Evolutionary conservation across 495 filamentous ascomycete species (phyloP), one percentile per base, ranked within the genome.

Genomic region (Penicillium lagena): DNA sequence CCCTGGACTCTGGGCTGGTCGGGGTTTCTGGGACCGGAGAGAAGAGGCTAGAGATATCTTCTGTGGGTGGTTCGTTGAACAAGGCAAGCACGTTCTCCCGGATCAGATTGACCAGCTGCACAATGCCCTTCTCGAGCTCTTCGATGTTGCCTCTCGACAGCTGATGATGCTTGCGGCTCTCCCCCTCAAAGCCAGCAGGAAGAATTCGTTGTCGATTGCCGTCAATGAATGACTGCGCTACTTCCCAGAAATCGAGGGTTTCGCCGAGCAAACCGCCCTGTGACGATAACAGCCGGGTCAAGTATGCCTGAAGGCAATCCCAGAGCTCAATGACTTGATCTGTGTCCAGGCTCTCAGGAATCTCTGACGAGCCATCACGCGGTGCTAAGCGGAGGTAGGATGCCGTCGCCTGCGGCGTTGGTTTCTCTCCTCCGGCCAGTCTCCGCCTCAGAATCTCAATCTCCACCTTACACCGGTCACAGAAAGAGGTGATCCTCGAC

Each of bases 171-270:
- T 82, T 77, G 35, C 79, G 78, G 44, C 87, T 91, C 52, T 88
- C 82, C 11, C 87, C 87, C 56, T 95, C 88, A 44, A 90, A 85
- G 10, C 90, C 90, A 30, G 76, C 73, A 0, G 94, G 93, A 43
- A 98, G 71, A 12, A 80, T 78, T 50, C 77, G 82, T 59, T 96
- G 90, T 37, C 82, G 81, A 42, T 81, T 89, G 12, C 89, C 90
- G 30, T 90, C 83, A 41, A 96, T 86, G 66, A 97, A 98, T 2
- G 85, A 85, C 52, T 90, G 83, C 0, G 90, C 83, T 4, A 83
- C 91, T 50, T 95, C 87, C 91, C 90, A 95, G 62, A 95, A 96
- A 47, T 90, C 88, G 12, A 94, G 65, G 2, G 96, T 80, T 56
- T 98, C 93, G 2, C 87, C 90, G 13, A 97, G 70, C 28, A 97